phyloP scores from a whole-genome alignment of 768 basidiomycete genomes.

The Mycena galericulata region DNA sequence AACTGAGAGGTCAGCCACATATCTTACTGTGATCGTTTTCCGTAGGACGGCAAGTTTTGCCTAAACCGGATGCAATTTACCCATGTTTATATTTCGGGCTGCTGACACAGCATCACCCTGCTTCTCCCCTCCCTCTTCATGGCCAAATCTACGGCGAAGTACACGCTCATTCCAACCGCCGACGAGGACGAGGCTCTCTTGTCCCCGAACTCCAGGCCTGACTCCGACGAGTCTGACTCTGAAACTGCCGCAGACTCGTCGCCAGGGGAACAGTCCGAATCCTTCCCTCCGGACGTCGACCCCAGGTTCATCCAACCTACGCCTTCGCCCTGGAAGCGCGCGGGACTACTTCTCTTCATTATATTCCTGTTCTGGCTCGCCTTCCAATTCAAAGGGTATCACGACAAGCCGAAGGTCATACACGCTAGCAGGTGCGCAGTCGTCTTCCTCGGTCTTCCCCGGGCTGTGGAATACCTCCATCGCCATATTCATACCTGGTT shows the following conservation, averaged over 20 bases:
- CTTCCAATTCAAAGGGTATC: neutral
- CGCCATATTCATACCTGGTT: no score
- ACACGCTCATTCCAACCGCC: conserved; percentile 31
- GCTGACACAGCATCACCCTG: neutral
- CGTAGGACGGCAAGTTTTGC: no score
- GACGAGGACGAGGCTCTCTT: conserved; percentile 12
- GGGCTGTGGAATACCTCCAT: neutral
- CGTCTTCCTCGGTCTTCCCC: no score
- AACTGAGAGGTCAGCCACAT: no score
- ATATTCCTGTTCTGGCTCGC: no score
- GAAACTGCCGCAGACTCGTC: conserved; percentile 20
- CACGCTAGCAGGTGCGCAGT: no score
- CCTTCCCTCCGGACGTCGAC: conserved; percentile 40
- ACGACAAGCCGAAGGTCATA: no score
- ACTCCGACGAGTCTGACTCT: neutral
- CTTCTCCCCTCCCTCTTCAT: neutral
- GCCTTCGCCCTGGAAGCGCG: conserved; percentile 64
- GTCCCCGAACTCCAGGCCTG: neutral
- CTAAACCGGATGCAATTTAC: no score
- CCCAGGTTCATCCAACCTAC: conserved; percentile 63
- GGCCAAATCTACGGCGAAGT: conserved; percentile 19
- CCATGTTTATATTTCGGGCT: neutral
- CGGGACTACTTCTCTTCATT: conserved; percentile 48
- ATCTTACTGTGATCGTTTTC: no score
- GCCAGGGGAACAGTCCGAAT: conserved; percentile 37